Conservation (phyloP, 2,329 filamentous ascomycete genomes). For the Beauveria sp. region DNA sequence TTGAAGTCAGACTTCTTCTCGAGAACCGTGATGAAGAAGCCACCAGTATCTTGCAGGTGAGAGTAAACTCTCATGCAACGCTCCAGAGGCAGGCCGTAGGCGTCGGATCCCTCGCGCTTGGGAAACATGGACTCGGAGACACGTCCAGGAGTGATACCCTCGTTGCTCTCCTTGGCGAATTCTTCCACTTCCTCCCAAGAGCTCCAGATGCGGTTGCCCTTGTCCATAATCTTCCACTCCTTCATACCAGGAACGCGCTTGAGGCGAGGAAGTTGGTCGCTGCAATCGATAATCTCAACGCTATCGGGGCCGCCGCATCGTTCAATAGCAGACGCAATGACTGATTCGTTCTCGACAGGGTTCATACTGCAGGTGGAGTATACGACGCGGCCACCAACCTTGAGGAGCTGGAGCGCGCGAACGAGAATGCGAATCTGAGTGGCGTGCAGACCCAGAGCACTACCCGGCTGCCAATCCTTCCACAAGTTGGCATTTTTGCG, state of each 20-base stretch:
- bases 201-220: slow-evolving; percentile 68
- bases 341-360: slow-evolving; percentile 92
- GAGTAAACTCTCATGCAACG: slow-evolving; percentile 91
- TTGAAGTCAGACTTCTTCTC: slow-evolving; percentile 86
- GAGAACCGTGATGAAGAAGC: slow-evolving; percentile 93
- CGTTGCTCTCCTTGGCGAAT: slow-evolving; percentile 51
- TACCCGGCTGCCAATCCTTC: slow-evolving; percentile 89
- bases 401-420: slow-evolving; percentile 89
- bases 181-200: slow-evolving; percentile 76
- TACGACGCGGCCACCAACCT: slow-evolving; percentile 87
- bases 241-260: slow-evolving; percentile 71
- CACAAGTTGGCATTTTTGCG: slow-evolving; percentile 92
- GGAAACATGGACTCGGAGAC: slow-evolving; percentile 82
- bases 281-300: slow-evolving; percentile 79
- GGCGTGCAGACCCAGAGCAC: slow-evolving; percentile 75
- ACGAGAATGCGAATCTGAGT: slow-evolving; percentile 88
- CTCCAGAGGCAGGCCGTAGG: slow-evolving; percentile 67
- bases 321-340: slow-evolving; percentile 80
- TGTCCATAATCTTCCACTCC: slow-evolving; percentile 88
- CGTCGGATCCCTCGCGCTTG: slow-evolving; percentile 42
- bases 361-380: slow-evolving; percentile 99
- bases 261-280: slow-evolving; percentile 65
- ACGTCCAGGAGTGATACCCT: slow-evolving; percentile 52
- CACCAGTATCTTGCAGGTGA: slow-evolving; percentile 91
- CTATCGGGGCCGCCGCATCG: slow-evolving; percentile 78